phyloP scores from a whole-genome alignment of 768 basidiomycete species.

The Tricholoma hemisulphureum region DNA sequence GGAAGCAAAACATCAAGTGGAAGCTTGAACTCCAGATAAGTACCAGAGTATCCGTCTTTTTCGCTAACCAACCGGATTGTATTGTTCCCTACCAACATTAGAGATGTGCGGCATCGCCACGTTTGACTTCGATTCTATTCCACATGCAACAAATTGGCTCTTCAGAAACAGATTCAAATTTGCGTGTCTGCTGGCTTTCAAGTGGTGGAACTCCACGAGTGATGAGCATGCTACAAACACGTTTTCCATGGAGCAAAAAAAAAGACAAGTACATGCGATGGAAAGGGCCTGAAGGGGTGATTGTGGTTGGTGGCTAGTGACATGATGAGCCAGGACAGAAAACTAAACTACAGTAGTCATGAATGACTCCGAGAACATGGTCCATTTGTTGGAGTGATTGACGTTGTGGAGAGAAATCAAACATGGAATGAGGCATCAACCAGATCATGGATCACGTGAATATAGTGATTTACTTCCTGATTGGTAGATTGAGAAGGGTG shows the following conservation, averaged over 20 bases:
- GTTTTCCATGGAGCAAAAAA: background rate
- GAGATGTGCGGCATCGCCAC: too few relatives aligned
- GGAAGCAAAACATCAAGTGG: background rate
- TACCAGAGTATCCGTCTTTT: too few relatives aligned
- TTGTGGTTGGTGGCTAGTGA: background rate
- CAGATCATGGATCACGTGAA: background rate
- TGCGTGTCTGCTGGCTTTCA: background rate
- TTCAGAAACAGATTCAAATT: background rate
- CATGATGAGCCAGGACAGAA: background rate
- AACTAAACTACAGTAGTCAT: too few relatives aligned
- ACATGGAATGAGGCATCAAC: background rate
- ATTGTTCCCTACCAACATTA: too few relatives aligned
- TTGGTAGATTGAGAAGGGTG: constrained; percentile 8
- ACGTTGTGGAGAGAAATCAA: too few relatives aligned
- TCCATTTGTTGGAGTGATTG: too few relatives aligned
- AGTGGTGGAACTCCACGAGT: background rate
- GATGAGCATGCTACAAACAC: background rate
- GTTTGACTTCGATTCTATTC: too few relatives aligned
- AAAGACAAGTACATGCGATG: background rate
- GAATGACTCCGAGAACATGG: too few relatives aligned
- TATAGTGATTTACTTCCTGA: constrained; percentile 5
- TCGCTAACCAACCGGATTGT: too few relatives aligned
- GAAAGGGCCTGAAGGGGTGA: background rate
- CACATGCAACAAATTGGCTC: too few relatives aligned
- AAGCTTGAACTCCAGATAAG: background rate